Evolutionary conservation across 1,139 yeast genomes (phyloP), one percentile per base, ranked within the genome.

Genomic region (Pneumocystis sp.): DNA sequence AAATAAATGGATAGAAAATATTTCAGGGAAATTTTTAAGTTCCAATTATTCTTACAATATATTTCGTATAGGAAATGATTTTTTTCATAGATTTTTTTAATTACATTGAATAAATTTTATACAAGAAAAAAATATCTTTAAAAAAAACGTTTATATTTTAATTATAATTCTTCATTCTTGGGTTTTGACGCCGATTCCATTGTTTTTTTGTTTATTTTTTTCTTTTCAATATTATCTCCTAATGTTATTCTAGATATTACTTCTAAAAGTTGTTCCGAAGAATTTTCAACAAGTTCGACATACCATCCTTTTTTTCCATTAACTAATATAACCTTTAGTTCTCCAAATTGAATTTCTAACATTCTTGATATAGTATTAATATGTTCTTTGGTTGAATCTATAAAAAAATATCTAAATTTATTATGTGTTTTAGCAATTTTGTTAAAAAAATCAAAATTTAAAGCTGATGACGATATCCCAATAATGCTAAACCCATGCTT

Each of bases 281-380:
- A 25, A 8, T 50, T 21, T 50, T 31, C 57, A 12, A 12, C 1
- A 2, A 50, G 31, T 25, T 25, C 17, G 12, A 50, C 34, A 25
- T 50, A 50, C 61, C 61, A 59, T 31, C 40, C n/a, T 12, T 42
- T 59, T 25, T 42, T 7, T 39, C 61, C 61, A 42, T 59, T 59
- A 21, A 59, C 37, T 15, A 42, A 12, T 39, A 59, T 42, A 10
- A 59, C 29, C 31, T 39, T 29, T 1, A 39, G 12, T 25, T 25
- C 57, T 5, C 4, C 57, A 21, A 50, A 25, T 50, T 29, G 7
- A 3, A 50, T 8, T 25, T 25, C 34, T 3, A 25, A 25, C 1
- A 6, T 12, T 25, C 25, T 7, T 25, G 21, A 10, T 5, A 50
- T 25, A 21, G 34, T 25, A 50, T 12, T 25, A 25, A 50, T 15